Evolutionary conservation across 2,329 filamentous ascomycete genomes (phyloP).

Genomic region (Trichophyton schoenleinii): DNA sequence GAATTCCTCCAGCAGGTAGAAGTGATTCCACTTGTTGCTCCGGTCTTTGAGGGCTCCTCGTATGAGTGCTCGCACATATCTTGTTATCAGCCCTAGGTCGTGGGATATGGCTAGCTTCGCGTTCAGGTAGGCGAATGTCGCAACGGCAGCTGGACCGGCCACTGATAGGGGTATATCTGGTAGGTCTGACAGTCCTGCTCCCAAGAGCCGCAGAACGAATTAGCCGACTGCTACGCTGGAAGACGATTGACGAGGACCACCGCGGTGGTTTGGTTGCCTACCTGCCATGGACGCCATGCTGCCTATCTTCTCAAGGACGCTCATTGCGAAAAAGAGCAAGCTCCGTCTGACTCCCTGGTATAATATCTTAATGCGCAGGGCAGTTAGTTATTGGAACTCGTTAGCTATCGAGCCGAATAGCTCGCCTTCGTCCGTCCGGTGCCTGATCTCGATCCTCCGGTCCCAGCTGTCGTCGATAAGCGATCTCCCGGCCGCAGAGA

Average conservation of each 20-base stretch:
- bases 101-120: constrained; percentile 55
- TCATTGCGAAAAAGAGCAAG: neutral
- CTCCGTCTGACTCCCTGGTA: no score
- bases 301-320: neutral
- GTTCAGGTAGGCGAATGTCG: constrained; percentile 65
- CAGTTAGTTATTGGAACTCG: no score
- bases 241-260: neutral
- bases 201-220: neutral
- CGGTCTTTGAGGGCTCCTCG: constrained; percentile 39
- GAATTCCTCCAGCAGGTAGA: constrained; percentile 60
- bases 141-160: constrained; percentile 50
- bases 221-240: neutral
- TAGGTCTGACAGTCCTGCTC: neutral
- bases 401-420: no score
- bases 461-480: no score
- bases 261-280: neutral
- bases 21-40: constrained; percentile 53
- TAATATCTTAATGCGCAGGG: no score
- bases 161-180: constrained; percentile 18
- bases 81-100: constrained; percentile 50
- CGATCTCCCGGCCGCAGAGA: no score
- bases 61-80: constrained; percentile 37
- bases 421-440: no score
- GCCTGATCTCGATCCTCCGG: no score
- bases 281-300: constrained; percentile 1